A percentile compares a stretch with the other conserved stretches of the same genome.
These are phyloP conservation scores for Albophoma yamanashiensis DNA, from an alignment of 2,329 filamentous ascomycete species.

Conservation along the genomic window DNA sequence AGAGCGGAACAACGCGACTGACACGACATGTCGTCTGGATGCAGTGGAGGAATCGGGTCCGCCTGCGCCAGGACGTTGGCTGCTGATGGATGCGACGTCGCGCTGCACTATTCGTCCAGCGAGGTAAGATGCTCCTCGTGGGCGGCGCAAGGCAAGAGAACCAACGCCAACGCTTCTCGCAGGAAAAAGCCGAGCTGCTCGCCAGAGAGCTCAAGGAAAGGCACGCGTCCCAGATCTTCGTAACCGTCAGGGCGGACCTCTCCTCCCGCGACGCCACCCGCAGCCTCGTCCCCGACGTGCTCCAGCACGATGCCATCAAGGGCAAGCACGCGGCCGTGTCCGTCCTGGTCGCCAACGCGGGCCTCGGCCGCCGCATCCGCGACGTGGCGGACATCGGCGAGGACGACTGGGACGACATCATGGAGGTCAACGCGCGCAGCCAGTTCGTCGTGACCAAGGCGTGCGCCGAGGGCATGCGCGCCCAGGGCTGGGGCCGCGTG, in stretches of 20 bases:
- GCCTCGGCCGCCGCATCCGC: conserved; percentile 20
- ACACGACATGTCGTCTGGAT: neutral
- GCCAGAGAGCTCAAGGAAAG: conserved; percentile 12
- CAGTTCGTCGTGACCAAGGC: conserved; percentile 22
- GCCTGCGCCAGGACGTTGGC: conserved; percentile 19
- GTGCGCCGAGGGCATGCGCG: conserved; percentile 18
- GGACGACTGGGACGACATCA: conserved; percentile 24
- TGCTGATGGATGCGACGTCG: conserved; percentile 23
- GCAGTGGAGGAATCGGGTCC: conserved; percentile 24
- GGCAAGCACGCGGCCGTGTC: conserved; percentile 17
- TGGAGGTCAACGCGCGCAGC: conserved; percentile 21
- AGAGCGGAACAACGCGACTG: neutral
- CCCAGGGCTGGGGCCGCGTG: conserved; percentile 19
- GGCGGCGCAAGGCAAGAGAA: neutral
- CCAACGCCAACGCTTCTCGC: neutral
- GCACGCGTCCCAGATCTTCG: conserved; percentile 17
- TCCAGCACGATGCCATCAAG: conserved; percentile 6
- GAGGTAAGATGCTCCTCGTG: conserved; percentile 8
- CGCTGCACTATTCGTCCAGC: conserved; percentile 22
- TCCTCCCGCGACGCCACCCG: conserved; percentile 13
- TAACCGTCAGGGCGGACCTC: conserved; percentile 15
- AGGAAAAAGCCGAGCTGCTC: conserved; percentile 19
- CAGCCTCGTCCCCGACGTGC: conserved; percentile 10
- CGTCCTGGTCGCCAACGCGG: conserved; percentile 21
- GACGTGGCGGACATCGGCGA: conserved; percentile 20